Evolutionary conservation across 352 stramenopile species (phyloP), one percentile per base, ranked within the genome.

Genomic region (Lagenidium sp.): DNA sequence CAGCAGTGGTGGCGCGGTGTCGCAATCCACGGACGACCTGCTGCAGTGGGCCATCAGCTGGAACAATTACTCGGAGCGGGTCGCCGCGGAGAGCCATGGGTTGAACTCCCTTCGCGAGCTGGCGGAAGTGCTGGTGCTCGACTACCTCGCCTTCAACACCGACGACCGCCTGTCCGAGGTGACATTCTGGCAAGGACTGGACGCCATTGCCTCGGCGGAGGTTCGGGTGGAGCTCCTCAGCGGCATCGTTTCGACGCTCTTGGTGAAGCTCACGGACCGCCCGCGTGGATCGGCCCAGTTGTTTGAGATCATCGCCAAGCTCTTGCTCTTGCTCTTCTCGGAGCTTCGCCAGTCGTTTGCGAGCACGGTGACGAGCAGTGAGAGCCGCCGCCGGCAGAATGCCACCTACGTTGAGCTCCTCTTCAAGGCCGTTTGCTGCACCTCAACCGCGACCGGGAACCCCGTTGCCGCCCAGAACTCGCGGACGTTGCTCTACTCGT

Each of bases 61-160:
- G 80, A 93, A 93, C 41, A 58, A 82, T 21, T 93, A 87, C 50
- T 93, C 80, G 23, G 80, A 93, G 38, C 71, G 75, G 18, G 72
- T 93, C 42, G 75, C 74, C 6, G 80, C 78, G 8, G 77, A 90
- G 47, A 89, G 75, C 31, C 77, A 90, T 16, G 67, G 75, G 25
- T 50, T 93, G 6, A 86, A 86, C 50, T 86, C 77, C 23, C 60
- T 87, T 11, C 71, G 75, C 7, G 75, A 89, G 49, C 57, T 93
- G 22, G 66, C 81, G 31, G 77, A 93, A 46, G 68, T 93, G 12
- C 65, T 90, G 44, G 73, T 86, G 13, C 51, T 93, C 4, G 74
- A 90, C 36, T 89, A 87, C 41, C 51, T 91, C 18, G 55, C 57
- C 12, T 41, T 83, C 29, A 53, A 61, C 21, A 58, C 63, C 22